These are phyloP conservation scores for Trapa bicornis DNA, from an alignment of 345 rosid species.

Conservation along the genomic window DNA sequence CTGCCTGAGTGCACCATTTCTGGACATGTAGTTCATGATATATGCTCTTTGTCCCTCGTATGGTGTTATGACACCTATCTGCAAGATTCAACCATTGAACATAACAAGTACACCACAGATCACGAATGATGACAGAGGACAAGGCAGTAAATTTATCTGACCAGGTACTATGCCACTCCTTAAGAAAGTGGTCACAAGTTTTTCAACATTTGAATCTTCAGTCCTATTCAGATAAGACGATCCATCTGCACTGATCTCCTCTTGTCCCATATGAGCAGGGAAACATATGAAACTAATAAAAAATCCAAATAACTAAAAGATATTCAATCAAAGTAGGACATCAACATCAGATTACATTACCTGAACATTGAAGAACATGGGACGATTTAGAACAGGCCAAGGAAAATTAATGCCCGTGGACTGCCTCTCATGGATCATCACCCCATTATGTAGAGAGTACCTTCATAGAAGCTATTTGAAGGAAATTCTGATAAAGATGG, in stretches of 20 bases:
- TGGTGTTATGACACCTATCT: slow-evolving; percentile 99
- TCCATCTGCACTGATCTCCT: slow-evolving; percentile 98
- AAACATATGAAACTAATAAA: slow-evolving; percentile 2
- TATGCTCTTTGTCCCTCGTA: slow-evolving; percentile 98
- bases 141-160: slow-evolving; percentile 39
- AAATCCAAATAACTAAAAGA: neutral
- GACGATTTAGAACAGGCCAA: slow-evolving; percentile 97
- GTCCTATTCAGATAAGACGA: slow-evolving; percentile 97
- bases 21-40: slow-evolving; percentile 95
- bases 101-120: neutral
- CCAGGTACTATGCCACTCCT: slow-evolving; percentile 95
- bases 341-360: slow-evolving; percentile 17
- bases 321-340: neutral
- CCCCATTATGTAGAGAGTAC: slow-evolving; percentile 98
- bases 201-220: slow-evolving; percentile 99
- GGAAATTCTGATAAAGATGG: slow-evolving; percentile 97
- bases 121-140: neutral
- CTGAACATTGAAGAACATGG: slow-evolving; percentile 99
- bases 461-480: slow-evolving; percentile 96
- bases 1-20: slow-evolving; percentile 95
- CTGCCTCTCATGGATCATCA: slow-evolving; percentile 87
- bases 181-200: slow-evolving; percentile 93
- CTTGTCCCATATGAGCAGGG: slow-evolving; percentile 88
- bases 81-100: slow-evolving; percentile 8
- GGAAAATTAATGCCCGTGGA: slow-evolving; percentile 93